Evolutionary conservation across 805 yeast species (phyloP).

Genomic region (Candida rishiriensis): DNA sequence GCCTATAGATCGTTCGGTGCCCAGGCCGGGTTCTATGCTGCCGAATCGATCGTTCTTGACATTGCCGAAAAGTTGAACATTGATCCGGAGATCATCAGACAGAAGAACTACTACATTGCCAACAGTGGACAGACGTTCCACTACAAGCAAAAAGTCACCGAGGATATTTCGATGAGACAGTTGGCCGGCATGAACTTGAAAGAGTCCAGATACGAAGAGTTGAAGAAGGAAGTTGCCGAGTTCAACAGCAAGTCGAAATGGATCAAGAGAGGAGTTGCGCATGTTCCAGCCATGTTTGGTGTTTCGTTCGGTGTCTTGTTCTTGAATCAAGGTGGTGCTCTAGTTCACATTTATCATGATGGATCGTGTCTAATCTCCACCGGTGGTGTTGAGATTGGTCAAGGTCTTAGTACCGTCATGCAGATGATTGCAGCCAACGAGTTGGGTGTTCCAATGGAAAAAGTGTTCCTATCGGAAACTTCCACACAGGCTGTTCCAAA

Average conservation of each 20-base stretch:
- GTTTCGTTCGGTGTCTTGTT: constrained; percentile 42
- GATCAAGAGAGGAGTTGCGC: constrained; percentile 44
- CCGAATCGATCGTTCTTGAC: constrained; percentile 36
- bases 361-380: constrained; percentile 43
- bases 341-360: constrained; percentile 41
- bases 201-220: constrained; percentile 31
- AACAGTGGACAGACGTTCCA: constrained; percentile 30
- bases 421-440: constrained; percentile 43
- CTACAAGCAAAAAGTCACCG: constrained; percentile 37
- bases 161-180: constrained; percentile 36
- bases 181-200: constrained; percentile 33
- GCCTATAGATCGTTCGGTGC: constrained; percentile 49
- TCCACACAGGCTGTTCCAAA: constrained; percentile 45
- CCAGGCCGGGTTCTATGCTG: constrained; percentile 45
- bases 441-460: constrained; percentile 36
- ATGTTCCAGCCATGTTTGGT: constrained; percentile 45
- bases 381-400: constrained; percentile 50
- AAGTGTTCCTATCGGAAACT: constrained; percentile 41
- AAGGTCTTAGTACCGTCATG: constrained; percentile 46
- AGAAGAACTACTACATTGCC: constrained; percentile 33
- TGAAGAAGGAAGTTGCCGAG: constrained; percentile 33
- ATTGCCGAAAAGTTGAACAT: constrained; percentile 36
- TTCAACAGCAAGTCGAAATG: constrained; percentile 38
- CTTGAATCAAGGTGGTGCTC: constrained; percentile 45
- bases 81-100: constrained; percentile 36